phyloP scores from a whole-genome alignment of 495 filamentous ascomycete species.

The Penicillium daleae region DNA sequence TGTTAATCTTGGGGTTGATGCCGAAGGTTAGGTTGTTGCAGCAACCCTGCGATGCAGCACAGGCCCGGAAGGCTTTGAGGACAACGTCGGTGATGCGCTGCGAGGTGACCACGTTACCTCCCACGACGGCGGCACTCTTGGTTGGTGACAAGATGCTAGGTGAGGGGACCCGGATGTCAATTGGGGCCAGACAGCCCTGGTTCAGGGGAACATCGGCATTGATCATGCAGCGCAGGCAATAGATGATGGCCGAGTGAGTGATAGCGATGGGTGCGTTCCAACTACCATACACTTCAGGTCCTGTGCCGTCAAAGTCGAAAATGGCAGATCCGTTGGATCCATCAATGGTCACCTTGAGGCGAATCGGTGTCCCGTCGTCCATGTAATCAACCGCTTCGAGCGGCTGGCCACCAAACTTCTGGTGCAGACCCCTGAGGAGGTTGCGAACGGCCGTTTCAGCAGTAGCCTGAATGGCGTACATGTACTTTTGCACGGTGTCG shows the following conservation, averaged over 20 bases:
- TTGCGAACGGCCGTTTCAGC: slow-evolving; percentile 84
- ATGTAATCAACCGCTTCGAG: slow-evolving; percentile 90
- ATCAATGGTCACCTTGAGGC: slow-evolving; percentile 83
- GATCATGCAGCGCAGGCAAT: slow-evolving; percentile 91
- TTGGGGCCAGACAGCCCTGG: slow-evolving; percentile 90
- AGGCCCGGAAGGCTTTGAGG: slow-evolving; percentile 85
- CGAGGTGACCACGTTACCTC: slow-evolving; percentile 90
- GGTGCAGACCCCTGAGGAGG: slow-evolving; percentile 78
- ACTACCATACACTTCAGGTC: slow-evolving; percentile 91
- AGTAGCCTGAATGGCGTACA: slow-evolving; percentile 91
- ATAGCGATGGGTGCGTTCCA: slow-evolving; percentile 95
- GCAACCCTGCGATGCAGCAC: slow-evolving; percentile 88
- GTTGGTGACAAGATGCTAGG: slow-evolving; percentile 85
- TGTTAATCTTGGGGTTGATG: slow-evolving; percentile 46
- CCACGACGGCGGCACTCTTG: slow-evolving; percentile 87
- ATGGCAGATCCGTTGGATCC: slow-evolving; percentile 80
- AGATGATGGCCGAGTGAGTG: slow-evolving; percentile 95
- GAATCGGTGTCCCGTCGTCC: slow-evolving; percentile 95
- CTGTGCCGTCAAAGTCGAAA: slow-evolving; percentile 87
- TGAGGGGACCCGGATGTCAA: slow-evolving; percentile 82
- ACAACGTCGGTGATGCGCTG: slow-evolving; percentile 96
- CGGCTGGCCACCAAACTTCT: slow-evolving; percentile 75
- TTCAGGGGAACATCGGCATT: slow-evolving; percentile 93
- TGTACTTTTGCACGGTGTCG: slow-evolving; percentile 92
- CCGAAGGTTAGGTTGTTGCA: slow-evolving; percentile 80